Evolutionary conservation across 2,329 filamentous ascomycete species (phyloP).

Genomic region (Lomentospora prolificans): DNA sequence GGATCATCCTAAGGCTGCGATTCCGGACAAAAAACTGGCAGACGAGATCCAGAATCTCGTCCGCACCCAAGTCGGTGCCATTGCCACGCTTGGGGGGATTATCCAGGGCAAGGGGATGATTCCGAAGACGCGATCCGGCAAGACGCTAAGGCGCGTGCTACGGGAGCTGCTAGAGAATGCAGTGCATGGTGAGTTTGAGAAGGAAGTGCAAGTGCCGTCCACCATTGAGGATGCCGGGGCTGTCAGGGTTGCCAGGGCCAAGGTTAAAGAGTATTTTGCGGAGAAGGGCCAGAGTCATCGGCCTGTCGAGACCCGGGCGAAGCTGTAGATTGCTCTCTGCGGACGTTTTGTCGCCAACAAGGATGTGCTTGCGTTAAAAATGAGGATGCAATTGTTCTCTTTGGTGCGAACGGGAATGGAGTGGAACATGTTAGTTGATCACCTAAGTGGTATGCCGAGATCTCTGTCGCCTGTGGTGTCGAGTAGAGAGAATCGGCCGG

Average conservation of each 20-base stretch:
- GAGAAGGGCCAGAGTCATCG: constrained; percentile 31
- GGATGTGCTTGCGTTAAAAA: neutral
- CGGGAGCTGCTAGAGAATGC: constrained; percentile 78
- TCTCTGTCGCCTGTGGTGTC: too few species aligned
- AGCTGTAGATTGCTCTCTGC: constrained; percentile 39
- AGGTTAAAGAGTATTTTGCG: constrained; percentile 68
- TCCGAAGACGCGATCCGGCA: constrained; percentile 84
- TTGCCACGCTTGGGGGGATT: constrained; percentile 76
- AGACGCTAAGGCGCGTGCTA: constrained; percentile 75
- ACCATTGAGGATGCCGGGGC: constrained; percentile 76
- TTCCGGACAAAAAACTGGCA: constrained; percentile 33
- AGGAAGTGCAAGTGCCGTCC: constrained; percentile 63
- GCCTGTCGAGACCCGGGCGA: constrained; percentile 37
- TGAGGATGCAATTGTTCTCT: neutral
- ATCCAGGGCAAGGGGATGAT: constrained; percentile 81
- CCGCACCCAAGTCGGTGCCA: constrained; percentile 73
- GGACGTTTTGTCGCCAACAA: too few species aligned
- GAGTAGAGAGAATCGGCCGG: too few species aligned
- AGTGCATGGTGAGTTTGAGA: constrained; percentile 61
- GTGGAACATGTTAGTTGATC: too few species aligned
- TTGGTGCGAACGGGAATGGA: too few species aligned
- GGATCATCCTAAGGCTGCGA: constrained; percentile 39
- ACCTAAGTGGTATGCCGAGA: too few species aligned
- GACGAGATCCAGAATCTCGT: constrained; percentile 64
- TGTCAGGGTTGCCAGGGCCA: constrained; percentile 61